A percentile compares a stretch with the other conserved stretches of the same genome.
phyloP scores from a whole-genome alignment of 495 filamentous ascomycete species.

The Xanthoparmelia taractica region DNA sequence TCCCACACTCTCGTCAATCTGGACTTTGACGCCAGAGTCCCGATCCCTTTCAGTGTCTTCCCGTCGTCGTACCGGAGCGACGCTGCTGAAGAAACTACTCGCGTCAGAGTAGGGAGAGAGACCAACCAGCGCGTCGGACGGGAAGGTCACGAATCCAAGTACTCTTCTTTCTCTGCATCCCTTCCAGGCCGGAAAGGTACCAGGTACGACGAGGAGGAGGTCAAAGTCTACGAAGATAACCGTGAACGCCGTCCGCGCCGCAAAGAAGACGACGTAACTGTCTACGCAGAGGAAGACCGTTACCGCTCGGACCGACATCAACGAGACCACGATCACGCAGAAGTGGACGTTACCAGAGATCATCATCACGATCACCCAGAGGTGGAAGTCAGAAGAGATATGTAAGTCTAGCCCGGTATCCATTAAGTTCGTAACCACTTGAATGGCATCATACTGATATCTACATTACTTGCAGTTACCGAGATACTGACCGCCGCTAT shows the following conservation, averaged over 20 bases:
- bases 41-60: conserved; percentile 99
- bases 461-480: conserved; percentile 13
- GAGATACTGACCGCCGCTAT: conserved; percentile 40
- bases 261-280: conserved; percentile 41
- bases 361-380: conserved; percentile 33
- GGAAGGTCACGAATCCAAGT: conserved; percentile 73
- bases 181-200: conserved; percentile 50
- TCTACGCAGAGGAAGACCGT: conserved; percentile 44
- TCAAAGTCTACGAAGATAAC: conserved; percentile 65
- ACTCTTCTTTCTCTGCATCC: conserved; percentile 59
- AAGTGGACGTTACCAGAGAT: conserved; percentile 44
- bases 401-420: conserved; percentile 36
- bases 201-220: conserved; percentile 70
- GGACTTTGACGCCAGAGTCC: conserved; percentile 98
- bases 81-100: conserved; percentile 65
- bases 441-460: background rate
- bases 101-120: conserved; percentile 80
- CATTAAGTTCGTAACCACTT: background rate
- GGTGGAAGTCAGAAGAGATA: conserved; percentile 49
- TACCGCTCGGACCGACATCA: conserved; percentile 7
- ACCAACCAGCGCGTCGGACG: conserved; percentile 81
- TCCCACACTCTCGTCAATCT: conserved; percentile 85
- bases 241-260: conserved; percentile 55
- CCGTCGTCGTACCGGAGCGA: conserved; percentile 94
- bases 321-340: conserved; percentile 32